A percentile compares a stretch with the other conserved stretches of the same genome.
phyloP scores from a whole-genome alignment of 345 rosid species.

The Eucalyptus marginata region DNA sequence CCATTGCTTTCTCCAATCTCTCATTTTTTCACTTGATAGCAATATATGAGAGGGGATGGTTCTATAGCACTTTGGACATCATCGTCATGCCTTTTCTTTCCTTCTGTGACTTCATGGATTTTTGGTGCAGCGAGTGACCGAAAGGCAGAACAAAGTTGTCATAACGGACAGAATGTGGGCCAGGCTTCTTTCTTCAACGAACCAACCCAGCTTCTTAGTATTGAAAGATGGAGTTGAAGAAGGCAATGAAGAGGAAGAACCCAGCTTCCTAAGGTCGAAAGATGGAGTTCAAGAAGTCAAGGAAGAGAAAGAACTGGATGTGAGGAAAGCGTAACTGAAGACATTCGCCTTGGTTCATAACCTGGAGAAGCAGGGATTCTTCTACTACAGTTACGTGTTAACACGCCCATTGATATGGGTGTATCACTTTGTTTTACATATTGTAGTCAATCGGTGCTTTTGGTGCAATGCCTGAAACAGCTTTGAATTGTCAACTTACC shows the following conservation, averaged over 20 bases:
- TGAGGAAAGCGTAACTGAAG: not conserved
- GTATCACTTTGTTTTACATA: not conserved
- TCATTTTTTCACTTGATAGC: not conserved
- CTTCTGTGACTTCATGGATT: not conserved
- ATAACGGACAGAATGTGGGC: constrained; percentile 95
- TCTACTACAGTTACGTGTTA: not conserved
- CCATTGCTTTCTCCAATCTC: not conserved
- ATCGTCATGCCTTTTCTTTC: not conserved
- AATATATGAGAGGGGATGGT: not conserved
- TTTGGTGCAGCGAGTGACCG: constrained; percentile 44
- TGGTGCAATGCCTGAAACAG: not conserved
- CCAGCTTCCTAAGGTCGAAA: constrained; percentile 35
- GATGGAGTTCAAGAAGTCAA: not conserved
- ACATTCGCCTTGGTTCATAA: not conserved
- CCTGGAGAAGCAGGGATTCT: not conserved
- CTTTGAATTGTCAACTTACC: not conserved
- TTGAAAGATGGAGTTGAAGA: not conserved
- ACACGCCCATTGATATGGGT: not conserved
- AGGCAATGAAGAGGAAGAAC: not conserved
- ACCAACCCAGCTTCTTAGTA: constrained; percentile 67
- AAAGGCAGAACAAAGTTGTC: constrained; percentile 56
- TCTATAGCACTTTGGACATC: not conserved
- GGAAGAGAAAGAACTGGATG: not conserved
- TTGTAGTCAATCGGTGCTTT: not conserved
- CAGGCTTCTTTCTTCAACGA: constrained; percentile 57